phyloP scores from a whole-genome alignment of 1,284 basidiomycete genomes.

The Xanthoconium separans region DNA sequence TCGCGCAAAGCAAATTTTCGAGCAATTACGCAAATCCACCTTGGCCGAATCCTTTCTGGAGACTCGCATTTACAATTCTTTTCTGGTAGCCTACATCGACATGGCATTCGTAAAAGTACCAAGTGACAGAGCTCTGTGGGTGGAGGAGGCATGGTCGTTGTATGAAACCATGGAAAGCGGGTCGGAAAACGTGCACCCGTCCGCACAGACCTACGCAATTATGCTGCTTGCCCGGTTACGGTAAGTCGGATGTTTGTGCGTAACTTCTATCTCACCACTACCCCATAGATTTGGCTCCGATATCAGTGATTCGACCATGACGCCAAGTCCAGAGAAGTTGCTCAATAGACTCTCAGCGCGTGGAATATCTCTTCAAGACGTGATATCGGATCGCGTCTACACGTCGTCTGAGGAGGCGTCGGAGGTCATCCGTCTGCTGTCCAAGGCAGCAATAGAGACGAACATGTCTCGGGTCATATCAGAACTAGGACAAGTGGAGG shows the following conservation, averaged over 20 bases:
- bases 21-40: slow-evolving; percentile 45
- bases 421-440: slow-evolving; percentile 55
- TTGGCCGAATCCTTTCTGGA: slow-evolving; percentile 38
- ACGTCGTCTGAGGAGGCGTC: slow-evolving; percentile 53
- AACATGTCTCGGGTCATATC: slow-evolving; percentile 50
- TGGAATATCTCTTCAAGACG: slow-evolving; percentile 48
- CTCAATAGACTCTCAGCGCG: slow-evolving; percentile 50
- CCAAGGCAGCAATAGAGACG: slow-evolving; percentile 57
- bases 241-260: slow-evolving; percentile 34
- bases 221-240: slow-evolving; percentile 59
- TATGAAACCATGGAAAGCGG: slow-evolving; percentile 56
- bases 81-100: slow-evolving; percentile 62
- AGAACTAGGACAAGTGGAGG: slow-evolving; percentile 56
- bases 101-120: slow-evolving; percentile 52
- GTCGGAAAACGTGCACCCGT: slow-evolving; percentile 48
- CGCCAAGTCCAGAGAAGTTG: slow-evolving; percentile 32
- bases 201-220: slow-evolving; percentile 62
- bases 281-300: slow-evolving; percentile 41
- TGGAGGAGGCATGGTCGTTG: slow-evolving; percentile 57
- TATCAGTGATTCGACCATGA: slow-evolving; percentile 11
- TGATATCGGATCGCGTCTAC: slow-evolving; percentile 60
- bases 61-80: slow-evolving; percentile 47
- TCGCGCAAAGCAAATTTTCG: slow-evolving; percentile 68
- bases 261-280: slow-evolving; percentile 8
- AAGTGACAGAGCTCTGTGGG: slow-evolving; percentile 47